phyloP scores from a whole-genome alignment of 441 rosid genomes.

The Arabidopsis lyrata region DNA sequence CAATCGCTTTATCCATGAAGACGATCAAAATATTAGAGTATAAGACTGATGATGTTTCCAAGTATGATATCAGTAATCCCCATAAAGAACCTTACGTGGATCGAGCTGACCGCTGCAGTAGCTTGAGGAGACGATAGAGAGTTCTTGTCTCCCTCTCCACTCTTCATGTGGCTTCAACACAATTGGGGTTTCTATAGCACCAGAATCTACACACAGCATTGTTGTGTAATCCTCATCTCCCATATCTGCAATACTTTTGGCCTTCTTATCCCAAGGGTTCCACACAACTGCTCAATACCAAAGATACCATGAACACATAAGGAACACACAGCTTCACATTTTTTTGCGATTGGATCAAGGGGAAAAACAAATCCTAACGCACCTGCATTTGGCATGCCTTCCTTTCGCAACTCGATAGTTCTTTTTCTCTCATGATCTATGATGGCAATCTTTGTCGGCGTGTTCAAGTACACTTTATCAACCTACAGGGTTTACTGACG shows the following conservation, averaged over 20 bases:
- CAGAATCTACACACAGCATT: conserved; percentile 87
- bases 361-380: neutral
- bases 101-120: conserved; percentile 95
- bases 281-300: conserved; percentile 66
- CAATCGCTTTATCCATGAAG: conserved; percentile 14
- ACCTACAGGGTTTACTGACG: conserved; percentile 44
- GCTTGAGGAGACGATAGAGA: conserved; percentile 86
- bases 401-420: conserved; percentile 68
- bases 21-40: conserved; percentile 4
- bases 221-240: conserved; percentile 86
- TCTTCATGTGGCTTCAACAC: conserved; percentile 81
- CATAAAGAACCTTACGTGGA: conserved; percentile 79
- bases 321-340: neutral
- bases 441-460: conserved; percentile 74
- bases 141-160: conserved; percentile 89
- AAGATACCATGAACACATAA: conserved; percentile 6
- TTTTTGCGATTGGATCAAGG: neutral
- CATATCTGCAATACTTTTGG: conserved; percentile 74
- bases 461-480: conserved; percentile 71
- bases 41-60: conserved; percentile 24
- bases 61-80: conserved; percentile 51
- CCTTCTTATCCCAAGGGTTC: conserved; percentile 97
- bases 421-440: conserved; percentile 79
- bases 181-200: conserved; percentile 70
- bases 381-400: conserved; percentile 75